Conservation (phyloP, 2,329 filamentous ascomycete genomes). For the Botryosphaeria dothidea region DNA sequence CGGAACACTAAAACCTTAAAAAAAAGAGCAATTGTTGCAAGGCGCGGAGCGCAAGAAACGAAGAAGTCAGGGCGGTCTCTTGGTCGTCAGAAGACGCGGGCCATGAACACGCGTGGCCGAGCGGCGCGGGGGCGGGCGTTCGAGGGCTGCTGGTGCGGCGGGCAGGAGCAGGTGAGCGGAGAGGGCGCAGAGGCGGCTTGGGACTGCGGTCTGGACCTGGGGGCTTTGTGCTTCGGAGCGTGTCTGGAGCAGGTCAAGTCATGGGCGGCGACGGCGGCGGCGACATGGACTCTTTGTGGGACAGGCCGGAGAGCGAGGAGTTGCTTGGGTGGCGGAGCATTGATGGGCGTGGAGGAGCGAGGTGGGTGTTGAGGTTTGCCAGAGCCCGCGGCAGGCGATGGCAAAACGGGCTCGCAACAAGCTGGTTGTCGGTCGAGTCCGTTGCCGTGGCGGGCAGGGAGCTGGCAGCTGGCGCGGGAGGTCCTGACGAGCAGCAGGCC, state of each 20-base stretch:
- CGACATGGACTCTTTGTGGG: constrained; percentile 8
- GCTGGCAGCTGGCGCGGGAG: neutral
- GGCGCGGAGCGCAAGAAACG: constrained; percentile 39
- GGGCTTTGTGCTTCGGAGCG: neutral
- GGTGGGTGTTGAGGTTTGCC: neutral
- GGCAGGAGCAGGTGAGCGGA: neutral
- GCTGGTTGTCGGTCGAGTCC: neutral
- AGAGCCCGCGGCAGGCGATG: neutral
- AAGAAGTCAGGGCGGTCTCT: constrained; percentile 26
- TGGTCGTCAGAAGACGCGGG: neutral
- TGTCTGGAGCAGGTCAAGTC: neutral
- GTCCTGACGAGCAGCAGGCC: neutral
- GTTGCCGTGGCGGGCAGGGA: neutral
- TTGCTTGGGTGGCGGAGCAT: constrained; percentile 10
- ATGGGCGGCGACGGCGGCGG: constrained; percentile 4
- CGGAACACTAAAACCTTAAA: constrained; percentile 4
- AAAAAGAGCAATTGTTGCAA: constrained; percentile 39
- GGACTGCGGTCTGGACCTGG: neutral
- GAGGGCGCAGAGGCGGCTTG: neutral
- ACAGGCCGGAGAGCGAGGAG: neutral
- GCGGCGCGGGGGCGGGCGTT: neutral
- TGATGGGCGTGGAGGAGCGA: constrained; percentile 4
- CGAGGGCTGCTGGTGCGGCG: neutral
- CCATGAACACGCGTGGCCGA: neutral
- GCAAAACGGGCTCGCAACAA: neutral